Base-by-base conservation (phyloP, 2,329 filamentous ascomycete species). In the Cordyceps cicadae region DNA sequence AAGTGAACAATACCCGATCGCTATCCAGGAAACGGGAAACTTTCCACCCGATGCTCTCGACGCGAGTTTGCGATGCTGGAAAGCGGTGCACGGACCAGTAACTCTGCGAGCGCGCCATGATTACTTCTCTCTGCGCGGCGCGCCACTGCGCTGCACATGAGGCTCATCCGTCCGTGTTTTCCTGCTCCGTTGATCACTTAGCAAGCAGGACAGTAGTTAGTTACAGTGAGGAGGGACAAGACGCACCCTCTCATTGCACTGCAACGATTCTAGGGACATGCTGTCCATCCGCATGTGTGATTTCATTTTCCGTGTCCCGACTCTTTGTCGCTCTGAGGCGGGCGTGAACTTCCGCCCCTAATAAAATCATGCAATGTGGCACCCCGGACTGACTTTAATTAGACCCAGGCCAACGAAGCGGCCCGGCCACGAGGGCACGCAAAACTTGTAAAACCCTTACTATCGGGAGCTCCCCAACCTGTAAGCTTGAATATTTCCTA, bases 301-400 rank as follows among this genome's bases (percentile, higher is more conserved):
- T 8, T 8, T n/a, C 12, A n/a, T n/a, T n/a, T 43, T 32, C 15
- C 32, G 7, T 26, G 12, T 24, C 26, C 48, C 26, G 14, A 14
- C 48, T n/a, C 15, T 15, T 14, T 50, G 21, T 50, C 24, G 6
- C 14, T 29, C 29, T 29, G 3, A 29, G 29, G 29, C 29, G 29
- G 29, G 29, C 29, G 29, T 29, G 29, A 6, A 7, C 29, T 29
- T 29, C 6, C 29, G 29, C 24, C 24, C 24, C 24, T 29, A 29
- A 29, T 29, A 43, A 43, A 43, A 17, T 41, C 12, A 58, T 58
- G 55, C 46, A 58, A 43, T 29, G 55, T 32, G 55, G 46, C 46
- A 51, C 46, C 55, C 55, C 34, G 55, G 55, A 58, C 55, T 41
- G 32, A 7, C 19, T 46, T 46, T 19, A 51, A 51, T 58, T 58